Evolutionary conservation across 768 basidiomycete species (phyloP).

Genomic region (Xerocomellus amylosporus): DNA sequence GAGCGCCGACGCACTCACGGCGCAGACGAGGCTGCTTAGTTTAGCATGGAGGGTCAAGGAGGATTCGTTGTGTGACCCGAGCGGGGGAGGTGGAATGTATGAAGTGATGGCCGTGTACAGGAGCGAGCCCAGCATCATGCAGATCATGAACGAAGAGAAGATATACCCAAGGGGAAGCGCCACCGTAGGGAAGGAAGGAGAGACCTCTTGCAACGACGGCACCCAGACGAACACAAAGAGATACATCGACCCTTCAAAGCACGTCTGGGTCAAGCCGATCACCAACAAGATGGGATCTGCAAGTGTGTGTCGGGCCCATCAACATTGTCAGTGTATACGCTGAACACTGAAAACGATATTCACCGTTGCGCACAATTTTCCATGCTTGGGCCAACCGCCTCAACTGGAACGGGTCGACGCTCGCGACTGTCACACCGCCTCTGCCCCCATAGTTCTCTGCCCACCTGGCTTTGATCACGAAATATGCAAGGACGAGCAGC

Average conservation of each 20-base stretch:
- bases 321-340: background rate
- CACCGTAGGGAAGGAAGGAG: slow-evolving; percentile 33
- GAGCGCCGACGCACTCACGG: slow-evolving; percentile 54
- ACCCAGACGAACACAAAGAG: slow-evolving; percentile 85
- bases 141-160: slow-evolving; percentile 78
- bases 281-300: slow-evolving; percentile 60
- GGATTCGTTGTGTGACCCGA: slow-evolving; percentile 30
- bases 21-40: slow-evolving; percentile 62
- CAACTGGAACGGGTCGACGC: slow-evolving; percentile 47
- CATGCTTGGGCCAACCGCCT: slow-evolving; percentile 54
- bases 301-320: background rate
- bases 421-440: slow-evolving; percentile 24
- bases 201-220: slow-evolving; percentile 64
- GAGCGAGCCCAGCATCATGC: slow-evolving; percentile 78
- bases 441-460: slow-evolving; percentile 65
- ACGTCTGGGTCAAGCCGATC: slow-evolving; percentile 72
- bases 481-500: slow-evolving; percentile 52
- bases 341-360: background rate
- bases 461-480: slow-evolving; percentile 60
- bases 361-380: slow-evolving; percentile 54
- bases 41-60: slow-evolving; percentile 62
- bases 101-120: slow-evolving; percentile 56
- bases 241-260: slow-evolving; percentile 84
- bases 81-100: slow-evolving; percentile 21
- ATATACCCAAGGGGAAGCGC: slow-evolving; percentile 72